These are phyloP conservation scores for Massariosphaeria phaeospora DNA, from an alignment of 495 filamentous ascomycete genomes.

Conservation along the genomic window DNA sequence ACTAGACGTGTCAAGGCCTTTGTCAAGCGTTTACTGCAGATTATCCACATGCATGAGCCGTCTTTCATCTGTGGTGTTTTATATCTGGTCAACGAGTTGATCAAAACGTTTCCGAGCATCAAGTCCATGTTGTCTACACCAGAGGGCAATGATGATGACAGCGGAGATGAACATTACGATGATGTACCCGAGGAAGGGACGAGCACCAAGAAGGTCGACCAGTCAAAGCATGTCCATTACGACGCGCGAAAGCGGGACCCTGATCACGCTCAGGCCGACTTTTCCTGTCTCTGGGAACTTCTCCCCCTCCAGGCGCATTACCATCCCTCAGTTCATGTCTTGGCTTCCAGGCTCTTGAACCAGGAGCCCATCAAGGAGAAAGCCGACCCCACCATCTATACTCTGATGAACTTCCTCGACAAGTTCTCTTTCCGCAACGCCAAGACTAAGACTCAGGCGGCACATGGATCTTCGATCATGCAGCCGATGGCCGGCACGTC, in stretches of 20 bases:
- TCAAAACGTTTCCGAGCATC: conserved; percentile 67
- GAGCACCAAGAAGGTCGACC: conserved; percentile 16
- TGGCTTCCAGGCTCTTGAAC: conserved; percentile 63
- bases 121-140: conserved; percentile 66
- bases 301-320: conserved; percentile 73
- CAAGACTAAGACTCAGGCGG: conserved; percentile 56
- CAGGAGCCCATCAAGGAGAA: conserved; percentile 69
- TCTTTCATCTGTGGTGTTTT: conserved; percentile 86
- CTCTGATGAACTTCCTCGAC: conserved; percentile 90
- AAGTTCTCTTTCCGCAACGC: conserved; percentile 93
- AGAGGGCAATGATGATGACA: conserved; percentile 60
- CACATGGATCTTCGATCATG: conserved; percentile 85
- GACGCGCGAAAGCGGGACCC: conserved; percentile 89
- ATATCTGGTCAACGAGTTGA: conserved; percentile 78
- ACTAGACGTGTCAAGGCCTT: conserved; percentile 90
- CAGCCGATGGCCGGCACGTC: conserved; percentile 72
- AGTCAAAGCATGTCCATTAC: conserved; percentile 46
- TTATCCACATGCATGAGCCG: conserved; percentile 81
- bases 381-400: conserved; percentile 81
- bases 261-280: conserved; percentile 82
- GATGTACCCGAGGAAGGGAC: conserved; percentile 60
- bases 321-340: conserved; percentile 92
- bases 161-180: conserved; percentile 68
- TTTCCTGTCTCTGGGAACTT: conserved; percentile 88
- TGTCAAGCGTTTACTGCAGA: conserved; percentile 79